Conservation (phyloP, 768 basidiomycete genomes). For the Agrocybe chaxingu region DNA sequence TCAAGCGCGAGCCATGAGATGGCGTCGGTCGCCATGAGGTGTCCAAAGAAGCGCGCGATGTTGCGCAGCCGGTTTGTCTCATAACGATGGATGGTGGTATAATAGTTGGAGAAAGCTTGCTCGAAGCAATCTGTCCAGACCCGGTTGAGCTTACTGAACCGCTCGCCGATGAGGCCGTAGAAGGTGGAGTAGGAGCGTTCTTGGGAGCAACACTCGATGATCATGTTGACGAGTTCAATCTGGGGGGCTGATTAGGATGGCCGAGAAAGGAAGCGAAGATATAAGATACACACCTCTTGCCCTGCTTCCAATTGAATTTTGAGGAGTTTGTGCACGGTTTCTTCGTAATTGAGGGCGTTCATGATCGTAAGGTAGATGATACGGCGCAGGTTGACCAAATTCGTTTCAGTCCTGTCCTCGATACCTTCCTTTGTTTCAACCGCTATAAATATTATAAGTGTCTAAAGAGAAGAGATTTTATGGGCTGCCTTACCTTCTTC, state of each 20-base stretch:
- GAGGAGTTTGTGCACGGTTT: slow-evolving; percentile 97
- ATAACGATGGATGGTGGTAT: slow-evolving; percentile 95
- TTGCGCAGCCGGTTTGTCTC: slow-evolving; percentile 98
- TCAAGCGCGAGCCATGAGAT: slow-evolving; percentile 87
- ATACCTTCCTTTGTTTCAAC: slow-evolving; percentile 85
- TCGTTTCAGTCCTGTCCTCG: slow-evolving; percentile 92
- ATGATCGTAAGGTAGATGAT: slow-evolving; percentile 97
- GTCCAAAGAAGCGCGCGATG: slow-evolving; percentile 95
- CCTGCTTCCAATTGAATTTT: slow-evolving; percentile 91
- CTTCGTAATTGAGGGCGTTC: slow-evolving; percentile 97
- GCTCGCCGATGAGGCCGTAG: slow-evolving; percentile 94
- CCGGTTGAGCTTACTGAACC: slow-evolving; percentile 94
- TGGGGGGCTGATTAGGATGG: slow-evolving; percentile 23
- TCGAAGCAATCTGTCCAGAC: slow-evolving; percentile 92
- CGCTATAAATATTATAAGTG: slow-evolving; percentile 29
- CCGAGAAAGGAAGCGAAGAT: not conserved
- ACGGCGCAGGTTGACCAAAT: slow-evolving; percentile 91
- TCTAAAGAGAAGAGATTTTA: not conserved
- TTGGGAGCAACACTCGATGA: slow-evolving; percentile 99
- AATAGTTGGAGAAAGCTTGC: slow-evolving; percentile 84
- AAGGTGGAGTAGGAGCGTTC: slow-evolving; percentile 98
- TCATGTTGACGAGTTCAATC: slow-evolving; percentile 97
- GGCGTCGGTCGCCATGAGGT: slow-evolving; percentile 81
- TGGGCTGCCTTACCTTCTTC: slow-evolving; percentile 32
- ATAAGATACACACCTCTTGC: slow-evolving; percentile 68